Evolutionary conservation across 192 early-diverging fungal genomes (phyloP), one percentile per base, ranked within the genome.

Genomic region (Coemansia sp.): DNA sequence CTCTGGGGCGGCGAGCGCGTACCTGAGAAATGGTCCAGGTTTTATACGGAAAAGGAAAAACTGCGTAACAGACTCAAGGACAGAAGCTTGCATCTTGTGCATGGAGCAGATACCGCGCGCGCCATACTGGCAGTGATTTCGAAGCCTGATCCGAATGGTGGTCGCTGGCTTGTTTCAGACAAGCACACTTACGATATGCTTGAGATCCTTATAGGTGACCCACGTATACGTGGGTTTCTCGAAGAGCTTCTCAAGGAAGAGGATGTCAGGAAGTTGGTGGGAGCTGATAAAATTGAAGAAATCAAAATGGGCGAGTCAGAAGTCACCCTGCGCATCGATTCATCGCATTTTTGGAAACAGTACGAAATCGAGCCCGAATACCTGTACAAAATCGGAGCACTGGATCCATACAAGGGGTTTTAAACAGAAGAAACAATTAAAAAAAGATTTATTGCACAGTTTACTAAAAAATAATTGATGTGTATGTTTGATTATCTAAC

Each of bases 1-100:
- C 66, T 82, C 45, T 82, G 80, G 80, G 80, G 80, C 54, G 75
- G 80, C 56, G 68, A 64, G 25, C 71, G 80, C 4, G 58, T 54
- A 11, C 80, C 80, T 0, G 42, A 66, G 11, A 58, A 65, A 10
- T 82, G 80, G 80, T 62, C 65, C 7, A 71, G 75, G 25, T 74
- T 76, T 48, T 82, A 74, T 32, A 66, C 57, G 12, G 49, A 56
- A 22, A 66, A 67, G 18, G 71, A 77, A 14, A 58, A 64, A 45
- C 56, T 82, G 60, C 67, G 80, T 31, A 49, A 36, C 5, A 49
- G 75, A 4, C 60, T 82, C 20, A 42, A 52, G 32, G 66, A 73
- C 67, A 57, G 80, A n/a, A 74, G 75, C 48, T 28, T 82, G 51
- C 80, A 82, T 54, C 50, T 82, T 48, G 40, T 77, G 2, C 80